These are phyloP conservation scores for Neonectria sp. DNA, from an alignment of 2,329 filamentous ascomycete species.

Conservation along the genomic window DNA sequence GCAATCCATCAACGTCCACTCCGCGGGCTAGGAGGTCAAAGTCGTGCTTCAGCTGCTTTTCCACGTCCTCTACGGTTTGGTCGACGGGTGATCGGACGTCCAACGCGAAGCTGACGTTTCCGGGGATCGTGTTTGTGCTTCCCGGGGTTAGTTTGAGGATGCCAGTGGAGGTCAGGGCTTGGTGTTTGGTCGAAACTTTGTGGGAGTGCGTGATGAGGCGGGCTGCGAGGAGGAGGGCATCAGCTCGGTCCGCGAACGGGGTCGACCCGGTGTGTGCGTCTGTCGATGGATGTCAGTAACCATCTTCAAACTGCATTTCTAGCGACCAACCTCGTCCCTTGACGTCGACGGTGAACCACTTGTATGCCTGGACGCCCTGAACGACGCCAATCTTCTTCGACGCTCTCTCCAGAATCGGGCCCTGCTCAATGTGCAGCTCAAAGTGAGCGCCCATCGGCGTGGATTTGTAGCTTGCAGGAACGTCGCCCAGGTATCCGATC, in stretches of 20 bases:
- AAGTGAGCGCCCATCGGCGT: slow-evolving; percentile 81
- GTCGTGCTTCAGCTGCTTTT: slow-evolving; percentile 39
- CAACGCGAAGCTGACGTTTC: slow-evolving; percentile 60
- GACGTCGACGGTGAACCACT: slow-evolving; percentile 51
- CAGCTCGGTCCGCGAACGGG: slow-evolving; percentile 27
- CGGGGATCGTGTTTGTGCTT: slow-evolving; percentile 38
- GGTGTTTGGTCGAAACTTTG: slow-evolving; percentile 29
- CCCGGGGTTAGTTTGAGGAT: slow-evolving; percentile 31
- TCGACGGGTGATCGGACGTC: slow-evolving; percentile 75
- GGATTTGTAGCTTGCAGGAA: slow-evolving; percentile 44
- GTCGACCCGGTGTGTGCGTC: slow-evolving; percentile 38
- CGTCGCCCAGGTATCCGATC: slow-evolving; percentile 78
- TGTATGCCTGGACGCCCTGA: slow-evolving; percentile 51
- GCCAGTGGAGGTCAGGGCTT: slow-evolving; percentile 32
- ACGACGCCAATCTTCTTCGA: slow-evolving; percentile 51
- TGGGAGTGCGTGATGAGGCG: slow-evolving; percentile 34
- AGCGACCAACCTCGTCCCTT: slow-evolving; percentile 45
- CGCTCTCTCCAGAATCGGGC: slow-evolving; percentile 75
- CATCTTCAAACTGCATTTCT: no score
- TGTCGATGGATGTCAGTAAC: not conserved
- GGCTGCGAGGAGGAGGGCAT: slow-evolving; percentile 33
- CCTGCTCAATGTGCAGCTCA: slow-evolving; percentile 87
- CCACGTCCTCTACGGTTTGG: slow-evolving; percentile 64
- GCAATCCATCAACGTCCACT: slow-evolving; percentile 57
- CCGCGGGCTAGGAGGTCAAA: slow-evolving; percentile 45